Evolutionary conservation across 495 filamentous ascomycete genomes (phyloP), one percentile per base, ranked within the genome.

Genomic region (Lophiostoma macrostomum): DNA sequence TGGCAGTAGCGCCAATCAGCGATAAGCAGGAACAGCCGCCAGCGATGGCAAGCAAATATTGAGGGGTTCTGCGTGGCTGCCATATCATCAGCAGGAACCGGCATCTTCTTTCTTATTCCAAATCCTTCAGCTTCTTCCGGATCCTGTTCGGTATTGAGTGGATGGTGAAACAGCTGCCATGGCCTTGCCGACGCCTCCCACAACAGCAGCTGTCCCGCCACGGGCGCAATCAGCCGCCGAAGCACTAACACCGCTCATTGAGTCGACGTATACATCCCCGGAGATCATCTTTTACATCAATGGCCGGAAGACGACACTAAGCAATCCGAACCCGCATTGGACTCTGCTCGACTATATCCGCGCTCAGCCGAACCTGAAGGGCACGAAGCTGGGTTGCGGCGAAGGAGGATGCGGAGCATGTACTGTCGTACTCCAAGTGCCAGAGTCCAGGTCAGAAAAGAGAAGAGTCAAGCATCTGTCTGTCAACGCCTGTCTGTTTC

Each of bases 381-480:
- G 81, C 12, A 85, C 82, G 2, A 79, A 80, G 67, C 78, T 90
- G 32, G 82, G 82, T 2, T 73, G 71, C 32, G 71, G 71, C 13
- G 70, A 72, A 30, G 70, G 71, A 41, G 70, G 71, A 14, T 73
- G 71, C 28, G 71, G 71, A 36, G 70, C 71, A 5, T 73, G 71
- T 43, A 73, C 71, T 12, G 66, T 73, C 14, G 70, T 71, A 2
- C 39, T 73, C 6, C 71, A 73, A 41, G 49, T 43, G 4, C 43
- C 52, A 47, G 64, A 50, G 38, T 5, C 44, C 19, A 29, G 28
- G 34, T 42, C 36, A 18, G 45, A 44, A 12, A 50, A 51, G 49
- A 51, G 56, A 29, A 59, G 50, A 44, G 40, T 63, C 5, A 48
- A 45, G 30, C 60, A 63, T 24, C 27, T 50, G n/a, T 49, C 60